Evolutionary conservation across 1,284 basidiomycete species (phyloP).

Genomic region (Pascua sp.): DNA sequence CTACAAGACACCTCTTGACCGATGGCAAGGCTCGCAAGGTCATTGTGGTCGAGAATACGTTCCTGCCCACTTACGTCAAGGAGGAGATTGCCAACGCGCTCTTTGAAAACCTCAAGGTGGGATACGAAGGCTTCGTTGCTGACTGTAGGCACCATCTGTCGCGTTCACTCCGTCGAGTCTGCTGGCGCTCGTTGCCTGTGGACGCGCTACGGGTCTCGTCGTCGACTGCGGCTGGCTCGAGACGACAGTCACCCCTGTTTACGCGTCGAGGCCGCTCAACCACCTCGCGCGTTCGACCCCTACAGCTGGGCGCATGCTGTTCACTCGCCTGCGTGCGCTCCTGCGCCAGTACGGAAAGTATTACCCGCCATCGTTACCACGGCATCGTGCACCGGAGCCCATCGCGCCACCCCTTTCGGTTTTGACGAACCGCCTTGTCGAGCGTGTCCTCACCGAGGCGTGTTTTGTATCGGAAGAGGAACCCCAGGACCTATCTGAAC

Average conservation of each 20-base stretch:
- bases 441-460: constrained; percentile 39
- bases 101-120: constrained; percentile 84
- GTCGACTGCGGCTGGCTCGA: constrained; percentile 89
- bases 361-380: neutral
- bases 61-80: constrained; percentile 80
- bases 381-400: neutral
- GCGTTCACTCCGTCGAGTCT: constrained; percentile 87
- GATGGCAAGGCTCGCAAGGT: constrained; percentile 93
- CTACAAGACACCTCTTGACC: constrained; percentile 72
- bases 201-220: constrained; percentile 86
- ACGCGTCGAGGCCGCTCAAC: constrained; percentile 77
- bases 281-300: constrained; percentile 76
- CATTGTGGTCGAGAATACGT: constrained; percentile 82
- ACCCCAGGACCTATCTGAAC: neutral
- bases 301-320: constrained; percentile 70
- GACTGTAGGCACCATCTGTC: constrained; percentile 76
- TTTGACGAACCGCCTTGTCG: constrained; percentile 29
- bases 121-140: constrained; percentile 19
- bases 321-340: constrained; percentile 69
- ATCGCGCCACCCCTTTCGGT: constrained; percentile 7
- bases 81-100: constrained; percentile 79
- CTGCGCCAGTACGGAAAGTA: constrained; percentile 65
- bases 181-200: constrained; percentile 75
- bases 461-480: constrained; percentile 32
- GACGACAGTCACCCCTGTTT: constrained; percentile 82